These are phyloP conservation scores for Mycena galopus DNA, from an alignment of 768 basidiomycete species.

Conservation along the genomic window DNA sequence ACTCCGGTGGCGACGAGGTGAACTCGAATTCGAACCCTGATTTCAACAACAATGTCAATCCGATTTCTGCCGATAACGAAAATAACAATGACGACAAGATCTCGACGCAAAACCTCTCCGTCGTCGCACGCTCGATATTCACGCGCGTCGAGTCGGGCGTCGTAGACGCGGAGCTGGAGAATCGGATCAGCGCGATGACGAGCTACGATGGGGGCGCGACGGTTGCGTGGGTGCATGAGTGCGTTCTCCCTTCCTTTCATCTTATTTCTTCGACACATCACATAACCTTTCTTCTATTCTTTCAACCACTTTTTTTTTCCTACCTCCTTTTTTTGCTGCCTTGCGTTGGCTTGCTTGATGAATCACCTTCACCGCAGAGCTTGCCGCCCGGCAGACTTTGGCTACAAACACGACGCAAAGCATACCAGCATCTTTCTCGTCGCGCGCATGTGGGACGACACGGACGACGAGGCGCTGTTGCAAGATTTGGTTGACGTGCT, in stretches of 20 bases:
- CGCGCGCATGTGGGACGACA: slow-evolving; percentile 67
- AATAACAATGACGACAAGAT: slow-evolving; percentile 45
- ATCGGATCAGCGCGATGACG: slow-evolving; percentile 70
- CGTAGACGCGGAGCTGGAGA: slow-evolving; percentile 63
- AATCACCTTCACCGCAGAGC: slow-evolving; percentile 66
- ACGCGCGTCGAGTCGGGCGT: slow-evolving; percentile 57
- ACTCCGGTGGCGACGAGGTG: too few relatives aligned
- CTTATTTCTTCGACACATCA: too few relatives aligned
- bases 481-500: slow-evolving; percentile 49
- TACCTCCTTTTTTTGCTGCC: too few relatives aligned
- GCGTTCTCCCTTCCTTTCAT: slow-evolving; percentile 28
- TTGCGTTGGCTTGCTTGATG: slow-evolving; percentile 11
- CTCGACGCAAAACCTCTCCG: slow-evolving; percentile 61
- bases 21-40: too few relatives aligned
- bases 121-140: slow-evolving; percentile 65
- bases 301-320: too few relatives aligned
- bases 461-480: slow-evolving; percentile 50
- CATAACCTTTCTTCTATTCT: too few relatives aligned
- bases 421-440: slow-evolving; percentile 67
- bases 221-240: slow-evolving; percentile 84
- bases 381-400: slow-evolving; percentile 77
- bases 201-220: slow-evolving; percentile 68
- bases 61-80: too few relatives aligned
- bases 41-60: too few relatives aligned
- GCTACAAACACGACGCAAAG: slow-evolving; percentile 84